Evolutionary conservation across 441 rosid species (phyloP), one percentile per base, ranked within the genome.

Genomic region (Dalechampia spathulata): DNA sequence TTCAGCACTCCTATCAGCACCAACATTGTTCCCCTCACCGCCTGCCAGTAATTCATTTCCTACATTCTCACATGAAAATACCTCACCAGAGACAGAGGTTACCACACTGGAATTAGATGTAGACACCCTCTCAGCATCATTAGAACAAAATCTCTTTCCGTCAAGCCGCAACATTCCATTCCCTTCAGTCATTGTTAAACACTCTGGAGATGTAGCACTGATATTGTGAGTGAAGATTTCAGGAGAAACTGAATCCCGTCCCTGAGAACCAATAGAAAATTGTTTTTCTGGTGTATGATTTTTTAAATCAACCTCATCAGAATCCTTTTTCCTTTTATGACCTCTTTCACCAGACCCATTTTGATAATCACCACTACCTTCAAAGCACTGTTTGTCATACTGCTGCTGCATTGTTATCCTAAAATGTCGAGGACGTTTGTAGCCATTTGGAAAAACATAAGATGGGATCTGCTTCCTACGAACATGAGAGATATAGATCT

Each of bases 401-500:
- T 36, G 68, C 27, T 70, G 76, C 17, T 57, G 76, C 44, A 57
- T 42, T 1, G 62, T 26, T 19, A 43, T 46, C 58, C 64, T 72
- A 37, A 57, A 52, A 48, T 69, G 77, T 51, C 77, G 58, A 65
- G 67, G 45, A 26, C 74, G 69, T 67, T 50, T 75, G 52, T 67
- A 70, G 57, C 77, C 83, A 30, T 74, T 75, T 6, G 86, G 84
- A 19, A 76, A 78, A 42, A 82, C 79, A 72, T 68, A 82, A 19
- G 75, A 37, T 34, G 86, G 88, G 44, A 85, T 65, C 75, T 78
- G 83, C 80, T 66, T 80, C 54, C 84, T 68, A 12, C 70, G 81
- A 49, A 85, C 74, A 69, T 85, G 92, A 39, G 86, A 78, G 48
- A 85, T 79, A 68, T 58, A 66, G 30, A 85, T 82, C 30, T 82